phyloP scores from a whole-genome alignment of 2,329 filamentous ascomycete genomes.

The Botrytis squamosa region DNA sequence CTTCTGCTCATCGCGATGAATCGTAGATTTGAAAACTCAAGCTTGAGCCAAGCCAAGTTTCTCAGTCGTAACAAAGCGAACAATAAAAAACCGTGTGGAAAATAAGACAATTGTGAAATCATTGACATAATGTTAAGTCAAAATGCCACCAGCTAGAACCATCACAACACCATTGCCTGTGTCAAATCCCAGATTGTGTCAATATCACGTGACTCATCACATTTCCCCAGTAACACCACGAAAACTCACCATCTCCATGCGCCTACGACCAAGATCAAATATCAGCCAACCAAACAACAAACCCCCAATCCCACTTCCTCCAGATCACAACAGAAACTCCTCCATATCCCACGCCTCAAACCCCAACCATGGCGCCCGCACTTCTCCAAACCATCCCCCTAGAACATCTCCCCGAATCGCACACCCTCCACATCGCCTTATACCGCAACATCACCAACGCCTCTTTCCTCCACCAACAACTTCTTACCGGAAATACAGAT shows the following conservation, averaged over 20 bases:
- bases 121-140: not conserved
- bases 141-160: not conserved
- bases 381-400: conserved; percentile 63
- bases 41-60: not conserved
- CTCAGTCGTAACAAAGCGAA: not conserved
- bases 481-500: conserved; percentile 77
- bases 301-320: not conserved
- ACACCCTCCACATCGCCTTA: conserved; percentile 70
- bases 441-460: conserved; percentile 78
- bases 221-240: not conserved
- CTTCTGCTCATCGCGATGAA: not conserved
- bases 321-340: not conserved
- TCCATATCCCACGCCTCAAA: too few relatives aligned
- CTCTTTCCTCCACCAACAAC: conserved; percentile 73
- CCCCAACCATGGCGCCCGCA: conserved; percentile 41
- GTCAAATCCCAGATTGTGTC: too few relatives aligned
- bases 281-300: not conserved
- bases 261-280: not conserved
- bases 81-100: not conserved
- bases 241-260: not conserved
- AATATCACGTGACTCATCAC: not conserved
- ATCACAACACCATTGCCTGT: rapidly evolving
- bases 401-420: conserved; percentile 68
- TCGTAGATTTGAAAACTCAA: not conserved
- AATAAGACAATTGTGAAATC: not conserved